Conservation (phyloP, 495 filamentous ascomycete species). For the Tuber indicum region DNA sequence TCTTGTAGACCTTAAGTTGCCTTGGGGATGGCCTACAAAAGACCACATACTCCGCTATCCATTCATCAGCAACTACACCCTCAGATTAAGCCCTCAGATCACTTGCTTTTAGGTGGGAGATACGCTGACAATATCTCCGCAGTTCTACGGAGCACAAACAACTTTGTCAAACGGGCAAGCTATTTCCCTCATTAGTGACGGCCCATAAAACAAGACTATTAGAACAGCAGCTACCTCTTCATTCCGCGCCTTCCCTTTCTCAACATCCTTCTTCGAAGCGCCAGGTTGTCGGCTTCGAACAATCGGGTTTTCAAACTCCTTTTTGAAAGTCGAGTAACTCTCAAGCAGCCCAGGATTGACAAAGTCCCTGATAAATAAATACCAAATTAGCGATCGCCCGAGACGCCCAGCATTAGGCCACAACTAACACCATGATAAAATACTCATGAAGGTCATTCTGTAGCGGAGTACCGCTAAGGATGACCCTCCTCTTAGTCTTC, state of each 20-base stretch:
- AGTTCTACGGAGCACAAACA: conserved; percentile 72
- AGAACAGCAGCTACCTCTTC: conserved; percentile 47
- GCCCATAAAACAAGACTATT: not conserved
- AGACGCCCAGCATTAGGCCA: not conserved
- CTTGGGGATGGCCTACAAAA: conserved; percentile 51
- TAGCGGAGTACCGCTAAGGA: conserved; percentile 70
- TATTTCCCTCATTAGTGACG: not conserved
- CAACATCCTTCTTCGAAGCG: conserved; percentile 58
- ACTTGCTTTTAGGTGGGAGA: conserved; percentile 59
- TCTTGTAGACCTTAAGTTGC: conserved; percentile 64
- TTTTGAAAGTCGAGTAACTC: conserved; percentile 61
- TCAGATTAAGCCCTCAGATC: not conserved
- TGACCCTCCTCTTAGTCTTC: conserved; percentile 60
- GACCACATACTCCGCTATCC: not conserved
- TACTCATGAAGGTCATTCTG: conserved; percentile 78
- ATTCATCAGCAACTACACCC: conserved; percentile 1
- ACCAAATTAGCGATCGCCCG: not conserved
- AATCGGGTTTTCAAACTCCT: conserved; percentile 68
- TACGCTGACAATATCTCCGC: conserved; percentile 67
- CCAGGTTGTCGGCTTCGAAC: conserved; percentile 66
- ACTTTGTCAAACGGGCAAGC: conserved; percentile 58
- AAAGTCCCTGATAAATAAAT: conserved; percentile 50
- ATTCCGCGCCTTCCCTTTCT: conserved; percentile 64
- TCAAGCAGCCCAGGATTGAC: conserved; percentile 71
- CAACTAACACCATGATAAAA: conserved; percentile 56